These are phyloP conservation scores for Fomes fomentarius DNA, from an alignment of 1,284 basidiomycete genomes.

Conservation along the genomic window DNA sequence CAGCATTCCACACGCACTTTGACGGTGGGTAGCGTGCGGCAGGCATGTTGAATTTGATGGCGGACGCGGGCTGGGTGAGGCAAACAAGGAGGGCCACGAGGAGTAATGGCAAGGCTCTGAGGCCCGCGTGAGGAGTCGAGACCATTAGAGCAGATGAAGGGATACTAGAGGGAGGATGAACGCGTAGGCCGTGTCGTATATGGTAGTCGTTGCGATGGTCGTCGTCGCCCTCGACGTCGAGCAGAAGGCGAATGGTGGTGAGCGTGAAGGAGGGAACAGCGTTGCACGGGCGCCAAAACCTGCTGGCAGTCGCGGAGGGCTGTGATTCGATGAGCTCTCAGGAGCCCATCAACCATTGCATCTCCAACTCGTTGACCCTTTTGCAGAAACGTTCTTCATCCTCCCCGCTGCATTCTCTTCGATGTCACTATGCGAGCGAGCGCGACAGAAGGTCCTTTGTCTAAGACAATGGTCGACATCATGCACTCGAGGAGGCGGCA, in stretches of 20 bases:
- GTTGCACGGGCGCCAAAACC: slow-evolving; percentile 3
- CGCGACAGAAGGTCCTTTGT: too few relatives aligned
- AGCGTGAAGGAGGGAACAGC: not conserved
- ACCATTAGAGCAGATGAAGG: not conserved
- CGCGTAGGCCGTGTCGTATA: too few relatives aligned
- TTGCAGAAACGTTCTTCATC: too few relatives aligned
- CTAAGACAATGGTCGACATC: too few relatives aligned
- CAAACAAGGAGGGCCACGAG: slow-evolving; percentile 30
- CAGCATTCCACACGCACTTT: slow-evolving; percentile 96
- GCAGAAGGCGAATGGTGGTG: not conserved
- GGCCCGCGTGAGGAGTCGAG: not conserved
- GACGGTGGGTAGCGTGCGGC: too few relatives aligned
- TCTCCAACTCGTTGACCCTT: not conserved
- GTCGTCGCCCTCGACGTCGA: slow-evolving; percentile 12
- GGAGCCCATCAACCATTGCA: not conserved
- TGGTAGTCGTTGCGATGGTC: not conserved
- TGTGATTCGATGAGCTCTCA: not conserved
- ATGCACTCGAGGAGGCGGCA: too few relatives aligned
- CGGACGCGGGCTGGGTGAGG: slow-evolving; percentile 45
- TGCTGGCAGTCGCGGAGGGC: slow-evolving; percentile 1
- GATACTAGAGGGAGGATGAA: too few relatives aligned
- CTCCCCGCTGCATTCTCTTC: too few relatives aligned
- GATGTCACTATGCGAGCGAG: too few relatives aligned
- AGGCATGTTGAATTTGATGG: slow-evolving; percentile 80
- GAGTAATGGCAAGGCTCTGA: slow-evolving; percentile 27